A percentile compares a stretch with the other conserved stretches of the same genome.
Evolutionary conservation across 768 basidiomycete species (phyloP).

Genomic region (Xerocomellus chrysenteron): DNA sequence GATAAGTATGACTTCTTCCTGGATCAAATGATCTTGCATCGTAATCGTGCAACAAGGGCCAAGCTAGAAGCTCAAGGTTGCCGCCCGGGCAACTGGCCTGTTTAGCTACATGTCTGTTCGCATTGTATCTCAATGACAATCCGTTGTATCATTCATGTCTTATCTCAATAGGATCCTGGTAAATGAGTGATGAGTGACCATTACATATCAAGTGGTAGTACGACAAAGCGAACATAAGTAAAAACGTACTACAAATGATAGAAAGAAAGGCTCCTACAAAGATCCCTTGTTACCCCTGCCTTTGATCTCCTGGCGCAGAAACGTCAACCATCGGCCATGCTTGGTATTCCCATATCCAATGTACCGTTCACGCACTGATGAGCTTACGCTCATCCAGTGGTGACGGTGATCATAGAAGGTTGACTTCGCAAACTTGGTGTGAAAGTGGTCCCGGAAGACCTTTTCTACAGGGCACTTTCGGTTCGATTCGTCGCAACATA

Average conservation of each 20-base stretch:
- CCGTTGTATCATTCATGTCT: no score
- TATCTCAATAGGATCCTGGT: no score
- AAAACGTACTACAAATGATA: not conserved
- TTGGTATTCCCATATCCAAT: not conserved
- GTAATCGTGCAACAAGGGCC: slow-evolving; percentile 10
- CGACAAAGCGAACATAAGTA: no score
- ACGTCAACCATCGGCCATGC: not conserved
- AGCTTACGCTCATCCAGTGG: not conserved
- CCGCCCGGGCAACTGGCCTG: slow-evolving; percentile 3
- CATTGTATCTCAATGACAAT: no score
- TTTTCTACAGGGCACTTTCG: no score
- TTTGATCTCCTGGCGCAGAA: not conserved
- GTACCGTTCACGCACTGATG: not conserved
- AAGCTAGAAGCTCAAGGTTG: not conserved
- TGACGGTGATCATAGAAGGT: not conserved
- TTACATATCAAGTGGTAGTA: no score
- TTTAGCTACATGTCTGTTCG: not conserved
- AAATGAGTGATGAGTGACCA: no score
- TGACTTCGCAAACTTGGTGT: not conserved
- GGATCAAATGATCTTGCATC: slow-evolving; percentile 35
- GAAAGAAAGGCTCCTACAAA: no score
- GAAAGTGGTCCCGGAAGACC: not conserved
- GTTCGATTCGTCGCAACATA: not conserved
- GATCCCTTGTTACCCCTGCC: no score
- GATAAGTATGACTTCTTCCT: slow-evolving; percentile 37